A percentile compares a stretch with the other conserved stretches of the same genome.
Evolutionary conservation across 1,284 basidiomycete species (phyloP).

Genomic region (Boletellus deceptivus): DNA sequence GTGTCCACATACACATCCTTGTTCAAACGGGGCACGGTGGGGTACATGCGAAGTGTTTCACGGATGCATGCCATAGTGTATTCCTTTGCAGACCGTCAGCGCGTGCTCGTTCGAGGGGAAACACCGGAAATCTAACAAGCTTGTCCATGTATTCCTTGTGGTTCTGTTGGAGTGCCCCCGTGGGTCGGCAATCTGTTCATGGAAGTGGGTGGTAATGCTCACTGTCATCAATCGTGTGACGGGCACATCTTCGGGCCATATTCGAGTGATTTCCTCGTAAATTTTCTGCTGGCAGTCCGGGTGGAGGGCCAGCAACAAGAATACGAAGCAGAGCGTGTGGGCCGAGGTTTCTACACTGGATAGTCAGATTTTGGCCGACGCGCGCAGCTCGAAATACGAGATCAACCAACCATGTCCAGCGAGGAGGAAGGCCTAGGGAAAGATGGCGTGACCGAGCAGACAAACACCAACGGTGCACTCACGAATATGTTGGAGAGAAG

Average conservation of each 20-base stretch:
- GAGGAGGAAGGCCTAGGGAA: slow-evolving; percentile 38
- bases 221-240: slow-evolving; percentile 21
- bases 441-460: not conserved
- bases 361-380: slow-evolving; percentile 3
- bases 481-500: slow-evolving; percentile 47
- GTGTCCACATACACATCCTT: slow-evolving; percentile 40
- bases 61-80: slow-evolving; percentile 42
- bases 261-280: slow-evolving; percentile 37
- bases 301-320: slow-evolving; percentile 45
- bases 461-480: slow-evolving; percentile 8
- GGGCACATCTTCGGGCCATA: slow-evolving; percentile 36
- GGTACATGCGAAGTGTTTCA: slow-evolving; percentile 44
- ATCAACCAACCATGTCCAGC: slow-evolving; percentile 30
- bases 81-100: slow-evolving; percentile 30
- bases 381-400: not conserved
- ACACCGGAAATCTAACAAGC: slow-evolving; percentile 25
- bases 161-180: slow-evolving; percentile 22
- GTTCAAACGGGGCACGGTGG: slow-evolving; percentile 39
- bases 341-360: slow-evolving; percentile 40
- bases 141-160: slow-evolving; percentile 37
- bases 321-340: slow-evolving; percentile 44
- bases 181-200: not conserved
- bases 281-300: slow-evolving; percentile 44
- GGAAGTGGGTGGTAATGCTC: not conserved
- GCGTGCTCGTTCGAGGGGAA: not conserved